Evolutionary conservation across 1,284 basidiomycete species (phyloP).

Genomic region (Cystobasidium pallidum): DNA sequence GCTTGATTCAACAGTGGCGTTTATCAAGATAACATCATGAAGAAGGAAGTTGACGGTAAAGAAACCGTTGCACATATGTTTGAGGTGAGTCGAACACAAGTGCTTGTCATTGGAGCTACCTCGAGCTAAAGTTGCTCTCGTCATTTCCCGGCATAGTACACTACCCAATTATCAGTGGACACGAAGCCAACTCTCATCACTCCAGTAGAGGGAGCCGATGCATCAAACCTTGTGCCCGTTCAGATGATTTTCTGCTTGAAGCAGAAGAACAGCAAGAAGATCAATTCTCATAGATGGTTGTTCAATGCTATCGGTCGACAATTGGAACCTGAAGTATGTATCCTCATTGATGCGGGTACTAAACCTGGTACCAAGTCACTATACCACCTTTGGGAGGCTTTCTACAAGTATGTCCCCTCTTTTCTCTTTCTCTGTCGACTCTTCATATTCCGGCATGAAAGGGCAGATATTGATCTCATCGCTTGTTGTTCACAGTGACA

Average conservation of each 20-base stretch:
- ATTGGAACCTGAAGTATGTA: slow-evolving; percentile 85
- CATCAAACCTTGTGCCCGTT: slow-evolving; percentile 89
- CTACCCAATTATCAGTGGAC: slow-evolving; percentile 69
- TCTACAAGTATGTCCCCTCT: slow-evolving; percentile 62
- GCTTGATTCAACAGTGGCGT: slow-evolving; percentile 54
- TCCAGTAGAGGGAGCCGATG: slow-evolving; percentile 61
- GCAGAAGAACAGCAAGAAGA: slow-evolving; percentile 97
- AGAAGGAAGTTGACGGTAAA: slow-evolving; percentile 84
- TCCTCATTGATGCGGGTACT: slow-evolving; percentile 90
- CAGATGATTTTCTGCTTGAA: slow-evolving; percentile 95
- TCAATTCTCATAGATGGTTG: slow-evolving; percentile 82
- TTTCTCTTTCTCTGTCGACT: background rate
- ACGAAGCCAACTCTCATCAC: slow-evolving; percentile 80
- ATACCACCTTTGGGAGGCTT: slow-evolving; percentile 95
- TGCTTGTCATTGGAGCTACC: background rate
- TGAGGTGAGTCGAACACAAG: slow-evolving; percentile 65
- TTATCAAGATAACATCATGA: slow-evolving; percentile 79
- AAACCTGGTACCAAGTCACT: slow-evolving; percentile 96
- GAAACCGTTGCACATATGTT: slow-evolving; percentile 83
- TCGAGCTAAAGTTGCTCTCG: background rate
- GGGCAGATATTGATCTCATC: background rate
- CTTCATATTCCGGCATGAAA: background rate
- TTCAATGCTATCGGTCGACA: slow-evolving; percentile 93
- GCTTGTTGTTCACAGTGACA: slow-evolving; percentile 58
- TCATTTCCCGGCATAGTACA: slow-evolving; percentile 61